phyloP scores from a whole-genome alignment of 805 yeast species.

The Wickerhamomyces bovis region DNA sequence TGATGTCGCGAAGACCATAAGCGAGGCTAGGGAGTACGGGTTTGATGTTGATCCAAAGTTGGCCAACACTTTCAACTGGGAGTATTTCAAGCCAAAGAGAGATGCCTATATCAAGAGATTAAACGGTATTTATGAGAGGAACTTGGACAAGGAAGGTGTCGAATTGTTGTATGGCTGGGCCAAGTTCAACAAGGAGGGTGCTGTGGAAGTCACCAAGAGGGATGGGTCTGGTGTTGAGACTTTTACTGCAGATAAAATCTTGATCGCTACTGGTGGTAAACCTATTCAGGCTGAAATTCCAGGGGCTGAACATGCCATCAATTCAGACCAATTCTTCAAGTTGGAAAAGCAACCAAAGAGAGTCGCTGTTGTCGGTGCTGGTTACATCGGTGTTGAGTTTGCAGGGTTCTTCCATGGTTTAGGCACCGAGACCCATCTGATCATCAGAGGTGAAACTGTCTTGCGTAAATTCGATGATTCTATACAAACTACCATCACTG shows the following conservation, averaged over 20 bases:
- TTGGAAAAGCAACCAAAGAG: constrained; percentile 79
- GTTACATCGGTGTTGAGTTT: constrained; percentile 93
- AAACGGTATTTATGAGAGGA: constrained; percentile 90
- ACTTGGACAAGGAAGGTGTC: constrained; percentile 83
- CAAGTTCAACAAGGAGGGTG: constrained; percentile 58
- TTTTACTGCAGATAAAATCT: constrained; percentile 74
- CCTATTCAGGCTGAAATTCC: constrained; percentile 69
- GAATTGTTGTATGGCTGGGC: constrained; percentile 87
- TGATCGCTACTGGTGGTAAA: constrained; percentile 92
- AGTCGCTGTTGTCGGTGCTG: constrained; percentile 96
- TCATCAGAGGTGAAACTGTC: constrained; percentile 88
- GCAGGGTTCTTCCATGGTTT: constrained; percentile 91
- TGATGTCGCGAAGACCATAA: constrained; percentile 72
- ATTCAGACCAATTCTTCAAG: constrained; percentile 88
- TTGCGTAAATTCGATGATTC: constrained; percentile 81
- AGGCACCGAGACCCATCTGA: constrained; percentile 79
- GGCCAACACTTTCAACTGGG: constrained; percentile 74
- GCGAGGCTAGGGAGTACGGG: constrained; percentile 79
- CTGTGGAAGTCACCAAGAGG: constrained; percentile 69
- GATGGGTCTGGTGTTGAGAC: constrained; percentile 48
- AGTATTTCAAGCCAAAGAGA: constrained; percentile 72
- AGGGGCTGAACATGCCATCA: constrained; percentile 79
- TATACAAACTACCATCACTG: constrained; percentile 75
- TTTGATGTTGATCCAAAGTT: constrained; percentile 52
- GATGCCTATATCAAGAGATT: constrained; percentile 86